These are phyloP conservation scores for Malus hybrid DNA, from an alignment of 331 rosid species.

Conservation along the genomic window DNA sequence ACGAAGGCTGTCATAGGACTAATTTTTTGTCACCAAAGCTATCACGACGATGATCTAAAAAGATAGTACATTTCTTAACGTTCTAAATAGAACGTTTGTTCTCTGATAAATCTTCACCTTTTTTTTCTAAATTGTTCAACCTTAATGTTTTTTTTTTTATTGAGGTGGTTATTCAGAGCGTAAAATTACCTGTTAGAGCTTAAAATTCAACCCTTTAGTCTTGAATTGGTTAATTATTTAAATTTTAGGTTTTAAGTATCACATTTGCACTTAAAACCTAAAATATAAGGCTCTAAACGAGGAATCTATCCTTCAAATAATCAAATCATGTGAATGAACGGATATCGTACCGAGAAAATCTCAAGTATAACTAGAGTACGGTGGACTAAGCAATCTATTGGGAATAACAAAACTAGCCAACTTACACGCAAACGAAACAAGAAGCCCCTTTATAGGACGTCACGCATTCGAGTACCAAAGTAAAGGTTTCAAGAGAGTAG, in stretches of 20 bases:
- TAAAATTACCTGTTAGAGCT: too few species aligned
- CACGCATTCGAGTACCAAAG: background rate
- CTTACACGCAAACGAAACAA: too few species aligned
- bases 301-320: too few species aligned
- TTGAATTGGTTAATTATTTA: background rate
- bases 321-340: too few species aligned
- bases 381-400: background rate
- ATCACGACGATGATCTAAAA: background rate
- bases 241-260: background rate
- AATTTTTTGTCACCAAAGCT: background rate
- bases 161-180: accelerated
- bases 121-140: too few species aligned
- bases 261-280: too few species aligned
- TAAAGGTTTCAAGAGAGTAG: background rate
- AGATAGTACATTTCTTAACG: too few species aligned
- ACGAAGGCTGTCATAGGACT: background rate
- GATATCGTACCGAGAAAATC: background rate
- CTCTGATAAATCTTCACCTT: too few species aligned
- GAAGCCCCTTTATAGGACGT: background rate
- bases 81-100: too few species aligned
- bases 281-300: too few species aligned
- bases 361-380: background rate
- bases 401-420: background rate
- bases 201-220: background rate
- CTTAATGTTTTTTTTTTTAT: too few species aligned